Conservation (phyloP, 2,329 filamentous ascomycete species). For the Ciborinia camelliae region DNA sequence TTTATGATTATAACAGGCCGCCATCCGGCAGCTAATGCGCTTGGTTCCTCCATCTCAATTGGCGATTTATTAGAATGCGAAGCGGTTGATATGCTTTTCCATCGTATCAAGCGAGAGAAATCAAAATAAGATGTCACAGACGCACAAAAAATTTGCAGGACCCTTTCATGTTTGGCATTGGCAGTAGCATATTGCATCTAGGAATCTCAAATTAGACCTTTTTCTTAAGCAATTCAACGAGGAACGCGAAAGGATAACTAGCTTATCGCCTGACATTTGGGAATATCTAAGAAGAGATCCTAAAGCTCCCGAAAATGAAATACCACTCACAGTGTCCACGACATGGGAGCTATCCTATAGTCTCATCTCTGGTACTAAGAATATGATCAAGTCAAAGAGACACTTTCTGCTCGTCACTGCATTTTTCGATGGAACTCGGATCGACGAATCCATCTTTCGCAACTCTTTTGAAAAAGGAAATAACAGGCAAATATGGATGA, state of each 20-base stretch:
- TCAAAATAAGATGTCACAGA: neutral
- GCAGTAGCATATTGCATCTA: neutral
- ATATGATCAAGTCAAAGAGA: neutral
- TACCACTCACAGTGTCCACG: neutral
- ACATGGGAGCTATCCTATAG: neutral
- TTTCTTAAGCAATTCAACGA: neutral
- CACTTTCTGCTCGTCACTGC: neutral
- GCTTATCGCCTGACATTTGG: neutral
- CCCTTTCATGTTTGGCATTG: neutral
- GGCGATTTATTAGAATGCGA: neutral
- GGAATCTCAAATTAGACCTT: neutral
- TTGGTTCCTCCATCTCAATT: neutral
- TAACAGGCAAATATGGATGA: neutral
- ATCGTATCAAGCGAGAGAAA: neutral
- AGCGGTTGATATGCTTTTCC: neutral
- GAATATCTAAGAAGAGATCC: neutral
- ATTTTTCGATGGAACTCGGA: neutral
- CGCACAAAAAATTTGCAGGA: neutral
- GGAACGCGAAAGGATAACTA: neutral
- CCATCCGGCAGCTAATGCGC: neutral
- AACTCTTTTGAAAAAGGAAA: neutral
- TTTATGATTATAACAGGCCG: neutral
- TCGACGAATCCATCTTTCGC: neutral
- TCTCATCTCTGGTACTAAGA: neutral
- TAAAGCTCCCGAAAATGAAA: neutral